These are phyloP conservation scores for Arthrobotrys musiformis DNA, from an alignment of 2,329 filamentous ascomycete genomes.

Conservation along the genomic window DNA sequence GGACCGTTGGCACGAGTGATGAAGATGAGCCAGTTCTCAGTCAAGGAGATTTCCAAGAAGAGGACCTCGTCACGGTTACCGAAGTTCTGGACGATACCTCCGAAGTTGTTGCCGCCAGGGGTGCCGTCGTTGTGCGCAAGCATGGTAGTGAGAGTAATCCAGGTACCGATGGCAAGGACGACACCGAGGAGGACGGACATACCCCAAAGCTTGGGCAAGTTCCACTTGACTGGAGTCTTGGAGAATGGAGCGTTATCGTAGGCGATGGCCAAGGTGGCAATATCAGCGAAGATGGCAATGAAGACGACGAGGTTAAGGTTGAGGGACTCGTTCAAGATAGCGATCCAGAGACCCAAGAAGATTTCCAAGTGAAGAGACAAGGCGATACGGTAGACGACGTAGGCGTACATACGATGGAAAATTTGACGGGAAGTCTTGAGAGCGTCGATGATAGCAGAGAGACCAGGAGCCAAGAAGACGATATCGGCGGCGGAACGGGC, in stretches of 20 bases:
- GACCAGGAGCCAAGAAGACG: slow-evolving; percentile 89
- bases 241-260: slow-evolving; percentile 93
- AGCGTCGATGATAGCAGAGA: slow-evolving; percentile 91
- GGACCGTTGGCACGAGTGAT: slow-evolving; percentile 92
- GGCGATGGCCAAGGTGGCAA: slow-evolving; percentile 89
- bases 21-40: slow-evolving; percentile 97
- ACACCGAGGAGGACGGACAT: slow-evolving; percentile 86
- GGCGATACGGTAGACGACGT: slow-evolving; percentile 94
- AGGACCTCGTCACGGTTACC: slow-evolving; percentile 83
- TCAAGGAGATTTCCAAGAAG: slow-evolving; percentile 89
- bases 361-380: slow-evolving; percentile 90
- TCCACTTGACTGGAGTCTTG: slow-evolving; percentile 90
- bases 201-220: slow-evolving; percentile 91
- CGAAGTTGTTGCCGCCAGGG: slow-evolving; percentile 60
- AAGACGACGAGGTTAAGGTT: slow-evolving; percentile 91
- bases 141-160: slow-evolving; percentile 90
- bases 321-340: slow-evolving; percentile 82
- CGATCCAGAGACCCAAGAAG: slow-evolving; percentile 91
- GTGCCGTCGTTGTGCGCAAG: slow-evolving; percentile 69
- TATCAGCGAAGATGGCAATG: slow-evolving; percentile 93
- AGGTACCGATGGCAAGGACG: slow-evolving; percentile 83
- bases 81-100: slow-evolving; percentile 90
- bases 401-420: slow-evolving; percentile 96
- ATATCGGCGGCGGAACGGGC: slow-evolving; percentile 92
- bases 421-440: slow-evolving; percentile 94